Evolutionary conservation across 1,284 basidiomycete genomes (phyloP).

Genomic region (Apiotrichum veenhuisii): DNA sequence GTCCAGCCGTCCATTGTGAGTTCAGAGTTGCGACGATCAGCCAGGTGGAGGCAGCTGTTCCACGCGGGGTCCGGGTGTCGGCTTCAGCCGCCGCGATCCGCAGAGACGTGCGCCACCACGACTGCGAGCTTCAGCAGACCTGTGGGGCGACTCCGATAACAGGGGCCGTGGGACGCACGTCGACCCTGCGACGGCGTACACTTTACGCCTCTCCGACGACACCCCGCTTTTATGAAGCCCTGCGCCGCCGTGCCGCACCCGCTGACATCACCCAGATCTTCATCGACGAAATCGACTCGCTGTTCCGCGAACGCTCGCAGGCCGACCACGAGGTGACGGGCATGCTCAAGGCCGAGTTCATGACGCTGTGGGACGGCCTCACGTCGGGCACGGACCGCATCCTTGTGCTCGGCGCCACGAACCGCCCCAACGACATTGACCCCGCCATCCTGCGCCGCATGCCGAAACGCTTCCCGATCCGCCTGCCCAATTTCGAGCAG

Average conservation of each 20-base stretch:
- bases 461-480: conserved; percentile 94
- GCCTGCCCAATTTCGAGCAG: conserved; percentile 75
- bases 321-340: conserved; percentile 96
- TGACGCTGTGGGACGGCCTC: conserved; percentile 99
- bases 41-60: neutral
- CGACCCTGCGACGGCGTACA: no score
- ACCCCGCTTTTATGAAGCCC: no score
- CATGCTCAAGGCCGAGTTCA: conserved; percentile 99
- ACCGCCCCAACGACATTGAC: conserved; percentile 83
- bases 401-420: conserved; percentile 91
- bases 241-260: no score
- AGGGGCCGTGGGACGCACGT: no score
- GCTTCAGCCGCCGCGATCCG: no score
- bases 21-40: neutral
- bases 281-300: conserved; percentile 81
- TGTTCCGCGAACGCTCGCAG: conserved; percentile 77
- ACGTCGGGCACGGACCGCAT: conserved; percentile 74
- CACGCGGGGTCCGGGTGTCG: no score
- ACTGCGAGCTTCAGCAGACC: no score
- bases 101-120: no score
- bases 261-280: conserved; percentile 58
- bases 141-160: no score
- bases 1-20: conserved; percentile 64
- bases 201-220: no score
- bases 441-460: conserved; percentile 90